Percentiles rank a stretch among this genome's conserved stretches.
phyloP scores from a whole-genome alignment of 148 eudicot genomes.

The Rhododendron kiyosumense region DNA sequence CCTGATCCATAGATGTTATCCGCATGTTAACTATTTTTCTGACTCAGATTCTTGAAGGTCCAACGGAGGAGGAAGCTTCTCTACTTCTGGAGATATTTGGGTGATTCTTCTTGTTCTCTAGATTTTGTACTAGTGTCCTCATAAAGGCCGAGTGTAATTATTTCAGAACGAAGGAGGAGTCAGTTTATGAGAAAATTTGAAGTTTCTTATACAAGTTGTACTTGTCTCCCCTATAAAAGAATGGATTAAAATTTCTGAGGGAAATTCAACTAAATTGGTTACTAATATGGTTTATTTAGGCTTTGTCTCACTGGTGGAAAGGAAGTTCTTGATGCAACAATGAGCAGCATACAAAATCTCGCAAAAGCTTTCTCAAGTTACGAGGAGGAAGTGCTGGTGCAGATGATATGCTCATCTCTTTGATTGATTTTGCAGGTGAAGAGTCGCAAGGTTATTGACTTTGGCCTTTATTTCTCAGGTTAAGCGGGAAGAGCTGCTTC shows the following conservation, averaged over 20 bases:
- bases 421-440: background rate
- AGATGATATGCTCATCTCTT: conserved; percentile 11
- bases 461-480: conserved; percentile 26
- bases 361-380: conserved; percentile 53
- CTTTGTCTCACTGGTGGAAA: conserved; percentile 59
- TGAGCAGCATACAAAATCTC: conserved; percentile 45
- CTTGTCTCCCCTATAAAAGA: background rate
- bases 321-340: conserved; percentile 40
- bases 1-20: conserved; percentile 28
- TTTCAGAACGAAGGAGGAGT: background rate
- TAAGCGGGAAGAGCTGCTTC: conserved; percentile 69
- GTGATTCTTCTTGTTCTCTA: conserved; percentile 26
- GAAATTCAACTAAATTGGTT: background rate
- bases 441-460: background rate
- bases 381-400: conserved; percentile 67
- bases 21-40: conserved; percentile 30
- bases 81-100: conserved; percentile 54
- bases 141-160: background rate
- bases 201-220: background rate
- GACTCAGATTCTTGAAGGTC: conserved; percentile 68
- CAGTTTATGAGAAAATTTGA: background rate
- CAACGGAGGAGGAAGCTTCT: conserved; percentile 60
- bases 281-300: conserved; percentile 24
- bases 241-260: background rate
- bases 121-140: background rate